Base-by-base conservation (phyloP, 306 rosid genomes). In the Corylus heterophylla region DNA sequence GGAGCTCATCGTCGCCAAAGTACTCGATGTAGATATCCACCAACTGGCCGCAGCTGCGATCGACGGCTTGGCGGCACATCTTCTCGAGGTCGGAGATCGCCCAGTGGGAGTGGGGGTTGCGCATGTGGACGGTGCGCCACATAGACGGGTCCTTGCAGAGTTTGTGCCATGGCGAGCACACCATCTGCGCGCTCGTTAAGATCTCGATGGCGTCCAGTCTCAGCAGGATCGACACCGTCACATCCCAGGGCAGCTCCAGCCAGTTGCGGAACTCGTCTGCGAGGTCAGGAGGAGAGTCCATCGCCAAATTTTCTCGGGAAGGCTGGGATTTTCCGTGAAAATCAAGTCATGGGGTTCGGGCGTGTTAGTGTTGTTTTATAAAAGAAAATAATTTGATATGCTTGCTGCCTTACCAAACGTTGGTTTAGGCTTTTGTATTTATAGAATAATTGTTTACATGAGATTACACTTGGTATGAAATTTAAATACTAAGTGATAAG, bases 161-260 rank as follows among this genome's bases (percentile, higher is more conserved):
- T 3, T 61, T 69, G 63, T 86, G 87, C 97, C 97, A 92, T n/a
- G 54, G 14, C 14, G 79, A 67, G 84, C 93, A 92, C 68, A 90
- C 95, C 1, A 3, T 14, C 72, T 80, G 87, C 47, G 83, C 92
- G 45, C 17, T 73, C 31, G 12, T 25, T n/a, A 92, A 76, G 58
- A 84, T 78, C 2, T 89, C 90, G 35, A 86, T 12, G 0, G 87
- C 67, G 16, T 81, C 82, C 0, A 92, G 86, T 75, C 86, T 85
- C 42, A 56, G 76, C 44, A 92, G 76, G 64, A 92, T 89, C 49
- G 81, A 20, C 8, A 78, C 48, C 68, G 82, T 75, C 79, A 90
- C 80, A 39, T 89, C 91, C 22, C 69, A 77, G 1, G 93, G 95
- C 68, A 91, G 87, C 29, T 87, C 91, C 18, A 87, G 74, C 94